Conservation (phyloP, 139 green algal species). For the Chlamydomonas schloesseri region DNA sequence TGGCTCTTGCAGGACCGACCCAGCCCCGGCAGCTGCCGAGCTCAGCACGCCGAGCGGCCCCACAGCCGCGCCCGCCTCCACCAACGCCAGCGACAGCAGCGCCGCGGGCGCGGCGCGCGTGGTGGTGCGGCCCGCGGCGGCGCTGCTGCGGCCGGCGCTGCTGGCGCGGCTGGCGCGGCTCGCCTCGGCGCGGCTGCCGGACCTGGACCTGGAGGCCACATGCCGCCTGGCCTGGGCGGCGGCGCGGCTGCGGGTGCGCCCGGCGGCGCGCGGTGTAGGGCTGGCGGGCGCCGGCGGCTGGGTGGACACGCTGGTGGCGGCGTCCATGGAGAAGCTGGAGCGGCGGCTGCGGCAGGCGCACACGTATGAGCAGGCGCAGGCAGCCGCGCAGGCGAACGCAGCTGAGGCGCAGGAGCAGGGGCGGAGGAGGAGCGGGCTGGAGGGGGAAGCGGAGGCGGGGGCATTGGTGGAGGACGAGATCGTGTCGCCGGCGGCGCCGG, state of each 20-base stretch:
- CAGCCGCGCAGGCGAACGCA: not conserved
- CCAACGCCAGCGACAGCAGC: not conserved
- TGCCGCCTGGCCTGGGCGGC: constrained; percentile 23
- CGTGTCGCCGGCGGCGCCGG: not conserved
- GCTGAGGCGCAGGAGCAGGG: not conserved
- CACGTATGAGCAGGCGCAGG: not conserved
- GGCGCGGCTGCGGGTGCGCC: not conserved
- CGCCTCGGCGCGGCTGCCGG: not conserved
- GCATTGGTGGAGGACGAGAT: not conserved
- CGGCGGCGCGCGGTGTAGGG: no score
- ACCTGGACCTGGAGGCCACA: constrained; percentile 6
- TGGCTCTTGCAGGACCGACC: no score
- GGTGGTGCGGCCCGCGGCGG: not conserved
- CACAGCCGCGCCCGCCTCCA: no score
- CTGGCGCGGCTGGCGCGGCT: not conserved
- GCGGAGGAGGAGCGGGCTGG: not conserved
- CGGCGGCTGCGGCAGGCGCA: not conserved
- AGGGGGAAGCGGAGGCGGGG: no score
- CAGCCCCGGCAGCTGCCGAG: not conserved
- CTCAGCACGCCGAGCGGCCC: no score
- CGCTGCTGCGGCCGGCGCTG: not conserved
- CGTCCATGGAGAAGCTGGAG: not conserved
- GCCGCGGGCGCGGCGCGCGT: not conserved
- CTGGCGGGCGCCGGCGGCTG: not conserved
- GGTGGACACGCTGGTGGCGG: not conserved